These are phyloP conservation scores for Suhomyces chickasaworum DNA, from an alignment of 1,139 yeast genomes.

Conservation along the genomic window DNA sequence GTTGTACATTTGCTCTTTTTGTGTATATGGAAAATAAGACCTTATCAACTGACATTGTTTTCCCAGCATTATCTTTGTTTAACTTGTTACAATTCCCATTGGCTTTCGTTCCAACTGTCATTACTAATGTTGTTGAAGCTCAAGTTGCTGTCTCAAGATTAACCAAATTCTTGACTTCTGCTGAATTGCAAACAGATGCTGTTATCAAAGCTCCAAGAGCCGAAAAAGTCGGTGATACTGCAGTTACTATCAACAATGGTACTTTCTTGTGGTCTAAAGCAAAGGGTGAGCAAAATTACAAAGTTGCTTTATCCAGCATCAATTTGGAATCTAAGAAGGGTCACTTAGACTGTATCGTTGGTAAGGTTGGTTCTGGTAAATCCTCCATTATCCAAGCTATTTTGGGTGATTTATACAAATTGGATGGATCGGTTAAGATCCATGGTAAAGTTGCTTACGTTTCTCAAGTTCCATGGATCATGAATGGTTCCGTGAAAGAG, in stretches of 20 bases:
- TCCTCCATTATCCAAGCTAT: conserved; percentile 83
- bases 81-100: conserved; percentile 88
- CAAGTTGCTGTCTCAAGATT: conserved; percentile 84
- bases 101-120: conserved; percentile 90
- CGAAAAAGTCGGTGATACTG: conserved; percentile 60
- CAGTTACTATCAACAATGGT: conserved; percentile 70
- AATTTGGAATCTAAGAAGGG: conserved; percentile 76
- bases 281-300: conserved; percentile 60
- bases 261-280: conserved; percentile 88
- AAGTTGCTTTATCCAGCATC: conserved; percentile 74
- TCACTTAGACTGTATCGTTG: conserved; percentile 83
- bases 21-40: conserved; percentile 64
- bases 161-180: conserved; percentile 67
- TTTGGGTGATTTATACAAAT: conserved; percentile 82
- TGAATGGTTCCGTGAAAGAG: conserved; percentile 42
- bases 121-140: conserved; percentile 84
- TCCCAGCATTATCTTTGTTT: conserved; percentile 89
- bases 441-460: conserved; percentile 55
- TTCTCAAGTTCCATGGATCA: conserved; percentile 42
- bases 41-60: conserved; percentile 86
- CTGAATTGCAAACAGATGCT: conserved; percentile 82
- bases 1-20: conserved; percentile 87
- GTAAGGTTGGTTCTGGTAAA: conserved; percentile 92
- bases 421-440: conserved; percentile 70
- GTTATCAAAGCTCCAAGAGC: conserved; percentile 60